Base-by-base conservation (phyloP, 257 asterid genomes). In the Solanum piurae region DNA sequence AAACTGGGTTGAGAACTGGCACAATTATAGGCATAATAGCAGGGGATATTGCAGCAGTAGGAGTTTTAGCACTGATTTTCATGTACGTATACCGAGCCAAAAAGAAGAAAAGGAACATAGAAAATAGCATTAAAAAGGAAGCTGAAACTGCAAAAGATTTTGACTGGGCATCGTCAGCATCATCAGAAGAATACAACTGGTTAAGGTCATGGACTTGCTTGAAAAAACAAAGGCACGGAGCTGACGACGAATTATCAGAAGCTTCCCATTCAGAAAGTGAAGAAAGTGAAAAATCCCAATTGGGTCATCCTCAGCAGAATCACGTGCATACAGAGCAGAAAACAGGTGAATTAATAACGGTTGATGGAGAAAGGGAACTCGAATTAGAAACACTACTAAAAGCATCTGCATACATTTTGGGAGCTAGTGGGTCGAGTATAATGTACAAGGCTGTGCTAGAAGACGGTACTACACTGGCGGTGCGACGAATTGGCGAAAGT, bases 401-500 rank as follows among this genome's bases (percentile, higher is more conserved):
- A 64, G 99, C 99, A 1, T 97, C 99, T 9, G 99, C 99, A 0
- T 97, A 97, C 83, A 95, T 96, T 29, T 79, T 97, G 79, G 99
- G 99, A 0, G 98, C 99, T 2, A 95, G 98, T 29, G 99, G 99
- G 1, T 94, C 99, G 0, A 96, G 98, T 86, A 97, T 97, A 86
- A 91, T 97, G 97, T 97, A 97, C 93, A 97, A 97, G 92, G 98
- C 99, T 0, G 99, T 97, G 83, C 91, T 97, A 0, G 98, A 97
- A 66, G 98, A 96, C 60, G 99, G 99, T 1, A 90, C 98, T 0
- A 90, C 95, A 1, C 69, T 96, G 12, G 99, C 99, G 0, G 99
- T 97, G 55, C 93, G 99, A 20, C 73, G 99, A 16, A 94, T 97
- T 9, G 99, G 99, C 0, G 99, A 97, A 77, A 94, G 91, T 13